These are phyloP conservation scores for Colletotrichum sp. DNA, from an alignment of 2,329 filamentous ascomycete species.

Conservation along the genomic window DNA sequence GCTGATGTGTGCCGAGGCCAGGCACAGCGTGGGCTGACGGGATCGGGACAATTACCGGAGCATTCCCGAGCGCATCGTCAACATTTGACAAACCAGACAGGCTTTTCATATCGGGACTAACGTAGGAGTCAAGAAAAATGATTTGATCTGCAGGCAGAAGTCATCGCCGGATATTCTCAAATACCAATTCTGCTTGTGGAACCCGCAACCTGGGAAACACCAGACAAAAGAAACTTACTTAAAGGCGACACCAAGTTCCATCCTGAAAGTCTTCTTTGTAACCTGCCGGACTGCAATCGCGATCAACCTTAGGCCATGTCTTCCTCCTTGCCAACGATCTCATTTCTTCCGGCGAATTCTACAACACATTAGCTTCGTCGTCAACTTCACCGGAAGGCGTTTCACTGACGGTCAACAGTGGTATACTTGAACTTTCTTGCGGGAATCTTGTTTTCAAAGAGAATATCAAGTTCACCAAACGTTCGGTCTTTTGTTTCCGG, in stretches of 20 bases:
- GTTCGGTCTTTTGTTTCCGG: constrained; percentile 50
- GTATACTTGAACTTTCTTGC: constrained; percentile 31
- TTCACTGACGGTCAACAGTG: constrained; percentile 22
- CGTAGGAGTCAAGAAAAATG: no score
- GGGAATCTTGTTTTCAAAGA: constrained; percentile 24
- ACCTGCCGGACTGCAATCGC: fast-evolving
- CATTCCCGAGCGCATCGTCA: neutral
- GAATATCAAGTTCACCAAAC: constrained; percentile 45
- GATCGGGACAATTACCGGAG: neutral
- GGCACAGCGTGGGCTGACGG: neutral
- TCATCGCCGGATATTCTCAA: fast-evolving
- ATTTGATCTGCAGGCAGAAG: neutral
- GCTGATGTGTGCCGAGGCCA: neutral
- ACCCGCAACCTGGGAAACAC: neutral
- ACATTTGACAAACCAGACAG: neutral
- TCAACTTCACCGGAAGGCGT: neutral
- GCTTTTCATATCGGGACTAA: neutral
- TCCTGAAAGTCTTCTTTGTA: neutral
- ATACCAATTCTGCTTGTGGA: neutral
- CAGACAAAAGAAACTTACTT: fast-evolving
- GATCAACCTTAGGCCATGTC: neutral
- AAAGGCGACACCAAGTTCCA: neutral
- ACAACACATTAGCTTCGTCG: neutral
- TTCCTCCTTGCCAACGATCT: neutral
- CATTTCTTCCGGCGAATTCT: neutral